A percentile compares a stretch with the other conserved stretches of the same genome.
These are phyloP conservation scores for Colletotrichum sp. DNA, from an alignment of 2,329 filamentous ascomycete species.

Conservation along the genomic window DNA sequence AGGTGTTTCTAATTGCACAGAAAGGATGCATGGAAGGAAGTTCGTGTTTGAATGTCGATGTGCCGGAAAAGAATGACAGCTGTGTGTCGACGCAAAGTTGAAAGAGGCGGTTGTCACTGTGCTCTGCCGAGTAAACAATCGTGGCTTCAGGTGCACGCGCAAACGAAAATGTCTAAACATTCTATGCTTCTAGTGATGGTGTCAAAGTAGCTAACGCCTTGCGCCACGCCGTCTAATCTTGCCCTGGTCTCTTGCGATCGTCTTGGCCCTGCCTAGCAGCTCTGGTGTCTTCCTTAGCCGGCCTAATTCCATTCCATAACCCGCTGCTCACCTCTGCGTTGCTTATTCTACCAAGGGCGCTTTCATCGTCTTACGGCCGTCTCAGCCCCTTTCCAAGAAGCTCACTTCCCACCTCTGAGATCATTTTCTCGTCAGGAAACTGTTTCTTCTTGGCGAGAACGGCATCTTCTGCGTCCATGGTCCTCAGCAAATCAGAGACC, in stretches of 20 bases:
- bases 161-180: not conserved
- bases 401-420: conserved; percentile 59
- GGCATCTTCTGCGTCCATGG: conserved; percentile 74
- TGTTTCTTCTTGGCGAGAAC: conserved; percentile 62
- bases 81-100: not conserved
- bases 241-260: not conserved
- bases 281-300: not conserved
- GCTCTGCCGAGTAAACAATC: not conserved
- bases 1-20: not conserved
- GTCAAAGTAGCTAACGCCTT: not conserved
- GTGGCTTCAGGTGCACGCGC: not conserved
- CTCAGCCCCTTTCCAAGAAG: conserved; percentile 56
- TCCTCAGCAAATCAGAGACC: conserved; percentile 78
- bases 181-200: not conserved
- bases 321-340: not conserved
- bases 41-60: not conserved
- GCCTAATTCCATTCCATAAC: not conserved
- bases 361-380: conserved; percentile 25
- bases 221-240: conserved; percentile 3
- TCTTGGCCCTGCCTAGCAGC: not conserved
- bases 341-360: not conserved
- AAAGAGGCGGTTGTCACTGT: not conserved
- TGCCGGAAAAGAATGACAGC: not conserved
- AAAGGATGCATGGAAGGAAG: not conserved
- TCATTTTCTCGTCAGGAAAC: conserved; percentile 63